Evolutionary conservation across 108 stramenopile species (phyloP), one percentile per base, ranked within the genome.

Genomic region (Cyclotella atomus): DNA sequence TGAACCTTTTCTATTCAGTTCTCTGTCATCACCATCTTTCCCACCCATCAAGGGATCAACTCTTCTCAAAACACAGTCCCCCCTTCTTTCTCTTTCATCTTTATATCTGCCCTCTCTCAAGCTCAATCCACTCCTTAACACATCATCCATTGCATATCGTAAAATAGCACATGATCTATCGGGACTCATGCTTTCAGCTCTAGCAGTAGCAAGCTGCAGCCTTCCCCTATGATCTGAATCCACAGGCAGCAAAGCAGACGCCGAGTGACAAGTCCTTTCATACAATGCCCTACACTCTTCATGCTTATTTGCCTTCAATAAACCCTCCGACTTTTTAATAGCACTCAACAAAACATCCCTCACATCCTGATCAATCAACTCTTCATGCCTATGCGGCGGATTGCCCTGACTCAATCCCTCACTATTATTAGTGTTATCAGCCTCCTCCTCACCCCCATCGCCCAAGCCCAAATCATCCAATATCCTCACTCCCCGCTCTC

Each of bases 171-270:
- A 90, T 0, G 87, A 88, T 9, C 93, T 65, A 57, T 94, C 93
- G 10, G 88, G 78, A 52, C 71, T 82, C 91, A 94, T 90, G 32
- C 80, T 76, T 66, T 90, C 89, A 33, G 93, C 89, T 45, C 93
- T 65, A 2, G 88, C 88, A 43, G 88, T 77, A 36, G 77, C 79
- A 34, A 94, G 71, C 61, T 91, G 91, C 59, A 94, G 65, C 1
- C 93, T 87, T 15, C 91, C 93, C n/a, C 93, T 77, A 65, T 94
- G 91, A 68, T 94, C 93, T n/a, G 87, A 88, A 81, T 94, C 93
- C n/a, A 94, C 93, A 0, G 93, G 93, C 25, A 94, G 70, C 55
- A 94, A 59, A 0, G 91, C 64, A 41, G 93, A 94, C 0, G 93
- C 89, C 4, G 71, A 76, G 12, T 80, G 73, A 75, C 93, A 94